Base-by-base conservation (phyloP, 495 filamentous ascomycete genomes). In the Aspergillus baeticus region DNA sequence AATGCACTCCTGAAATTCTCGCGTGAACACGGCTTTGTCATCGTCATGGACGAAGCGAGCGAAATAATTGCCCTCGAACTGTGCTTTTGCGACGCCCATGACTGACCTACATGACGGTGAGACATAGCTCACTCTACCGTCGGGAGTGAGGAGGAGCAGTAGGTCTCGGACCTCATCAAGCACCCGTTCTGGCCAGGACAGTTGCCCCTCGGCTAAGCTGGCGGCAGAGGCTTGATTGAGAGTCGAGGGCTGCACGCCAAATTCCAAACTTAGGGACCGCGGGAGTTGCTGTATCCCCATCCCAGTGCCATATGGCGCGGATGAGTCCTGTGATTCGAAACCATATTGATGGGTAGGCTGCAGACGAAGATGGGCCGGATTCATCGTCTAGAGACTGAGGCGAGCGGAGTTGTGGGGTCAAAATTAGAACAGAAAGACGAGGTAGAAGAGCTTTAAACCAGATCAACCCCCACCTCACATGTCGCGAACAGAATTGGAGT, bases 1-100 rank as follows among this genome's bases (percentile, higher is more conserved):
- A 53, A 98, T 94, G 29, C 88, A 89, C 61, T 97, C 91, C 64
- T 95, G 90, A 77, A 98, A 84, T 67, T 98, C 94, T 38, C 88
- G 81, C 33, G 88, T 81, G 67, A 96, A 96, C 63, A 96, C 82
- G 15, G 84, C 81, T 50, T 85, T 84, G 75, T 98, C 94, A 71
- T 97, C 93, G 10, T 87, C 82, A 60, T 98, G 94, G 42, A 98
- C 86, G 59, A 89, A 86, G 22, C 96, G 85, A 10, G 80, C 79
- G 15, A 98, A 82, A 54, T 89, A 87, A 59, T 78, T 82, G 49
- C 88, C 87, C 50, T 89, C 75, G 10, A 98, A 73, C 61, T 92
- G 86, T 11, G 83, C 76, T 1, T 81, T 68, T 6, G 80, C 77
- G 66, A 88, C 91, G 31, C 92, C 92, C 6, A 90, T 95, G 58